phyloP scores from a whole-genome alignment of 768 basidiomycete species.

The Tylopilus sp. region DNA sequence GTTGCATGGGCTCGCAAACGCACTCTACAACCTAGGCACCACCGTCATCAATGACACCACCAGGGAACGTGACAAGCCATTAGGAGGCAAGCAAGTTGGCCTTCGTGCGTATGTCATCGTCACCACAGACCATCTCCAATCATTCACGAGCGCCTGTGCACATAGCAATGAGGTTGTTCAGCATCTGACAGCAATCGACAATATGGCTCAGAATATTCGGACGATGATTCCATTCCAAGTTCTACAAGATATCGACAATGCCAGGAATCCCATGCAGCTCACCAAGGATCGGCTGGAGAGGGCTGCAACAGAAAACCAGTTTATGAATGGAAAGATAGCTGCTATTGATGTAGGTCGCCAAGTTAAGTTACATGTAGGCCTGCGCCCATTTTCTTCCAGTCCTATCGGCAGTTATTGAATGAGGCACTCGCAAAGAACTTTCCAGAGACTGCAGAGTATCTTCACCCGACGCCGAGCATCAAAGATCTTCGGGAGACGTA shows the following conservation, averaged over 20 bases:
- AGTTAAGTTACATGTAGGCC: neutral
- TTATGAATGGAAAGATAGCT: slow-evolving; percentile 85
- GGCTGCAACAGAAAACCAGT: slow-evolving; percentile 84
- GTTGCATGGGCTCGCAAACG: slow-evolving; percentile 63
- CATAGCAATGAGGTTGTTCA: slow-evolving; percentile 70
- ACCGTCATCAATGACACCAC: slow-evolving; percentile 82
- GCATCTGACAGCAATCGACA: slow-evolving; percentile 16
- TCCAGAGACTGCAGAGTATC: slow-evolving; percentile 44
- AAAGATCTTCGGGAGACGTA: slow-evolving; percentile 10
- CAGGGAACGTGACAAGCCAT: slow-evolving; percentile 71
- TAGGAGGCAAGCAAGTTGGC: slow-evolving; percentile 36
- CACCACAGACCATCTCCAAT: too few relatives aligned
- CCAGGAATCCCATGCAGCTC: slow-evolving; percentile 77
- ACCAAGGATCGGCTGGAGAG: slow-evolving; percentile 79
- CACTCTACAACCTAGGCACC: slow-evolving; percentile 36
- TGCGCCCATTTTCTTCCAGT: slow-evolving; percentile 4
- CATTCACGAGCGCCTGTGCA: neutral
- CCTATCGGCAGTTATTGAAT: slow-evolving; percentile 60
- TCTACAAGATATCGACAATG: slow-evolving; percentile 68
- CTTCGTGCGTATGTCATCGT: slow-evolving; percentile 50
- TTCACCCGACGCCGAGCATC: slow-evolving; percentile 12
- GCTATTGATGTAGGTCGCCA: slow-evolving; percentile 56
- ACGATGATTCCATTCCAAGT: slow-evolving; percentile 77
- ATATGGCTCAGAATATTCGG: slow-evolving; percentile 42
- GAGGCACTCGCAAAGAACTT: slow-evolving; percentile 72